A percentile compares a stretch with the other conserved stretches of the same genome.
Evolutionary conservation across 192 early-diverging fungal species (phyloP).

Genomic region (Umbelopsis vinacea): DNA sequence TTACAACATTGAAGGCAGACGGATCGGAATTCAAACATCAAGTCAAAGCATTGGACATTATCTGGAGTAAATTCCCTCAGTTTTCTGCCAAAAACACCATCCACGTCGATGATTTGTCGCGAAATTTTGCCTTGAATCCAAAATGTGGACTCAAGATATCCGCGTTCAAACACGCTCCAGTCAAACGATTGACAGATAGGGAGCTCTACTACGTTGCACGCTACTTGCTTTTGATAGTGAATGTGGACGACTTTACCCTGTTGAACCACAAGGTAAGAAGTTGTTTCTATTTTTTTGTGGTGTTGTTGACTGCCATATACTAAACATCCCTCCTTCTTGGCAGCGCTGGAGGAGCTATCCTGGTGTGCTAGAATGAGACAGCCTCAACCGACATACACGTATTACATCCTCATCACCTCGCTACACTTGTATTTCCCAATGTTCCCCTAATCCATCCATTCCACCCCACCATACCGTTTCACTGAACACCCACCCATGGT

Average conservation of each 20-base stretch:
- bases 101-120: conserved; percentile 73
- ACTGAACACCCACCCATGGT: too few relatives aligned
- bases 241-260: conserved; percentile 51
- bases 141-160: conserved; percentile 70
- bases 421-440: too few relatives aligned
- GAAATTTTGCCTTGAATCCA: conserved; percentile 80
- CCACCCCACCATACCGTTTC: too few relatives aligned
- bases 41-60: conserved; percentile 74
- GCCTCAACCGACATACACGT: too few relatives aligned
- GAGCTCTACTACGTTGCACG: conserved; percentile 62
- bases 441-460: too few relatives aligned
- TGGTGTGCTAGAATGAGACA: not conserved
- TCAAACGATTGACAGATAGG: conserved; percentile 48
- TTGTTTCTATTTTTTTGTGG: too few relatives aligned
- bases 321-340: not conserved
- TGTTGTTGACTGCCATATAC: not conserved
- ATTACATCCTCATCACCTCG: too few relatives aligned
- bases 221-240: conserved; percentile 64
- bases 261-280: conserved; percentile 62
- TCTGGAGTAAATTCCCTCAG: conserved; percentile 62
- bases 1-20: conserved; percentile 51
- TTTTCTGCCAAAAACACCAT: conserved; percentile 61
- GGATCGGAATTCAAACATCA: conserved; percentile 62
- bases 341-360: conserved; percentile 1
- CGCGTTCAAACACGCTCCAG: conserved; percentile 62